These are phyloP conservation scores for Daldinia vernicosa DNA, from an alignment of 495 filamentous ascomycete species.

Conservation along the genomic window DNA sequence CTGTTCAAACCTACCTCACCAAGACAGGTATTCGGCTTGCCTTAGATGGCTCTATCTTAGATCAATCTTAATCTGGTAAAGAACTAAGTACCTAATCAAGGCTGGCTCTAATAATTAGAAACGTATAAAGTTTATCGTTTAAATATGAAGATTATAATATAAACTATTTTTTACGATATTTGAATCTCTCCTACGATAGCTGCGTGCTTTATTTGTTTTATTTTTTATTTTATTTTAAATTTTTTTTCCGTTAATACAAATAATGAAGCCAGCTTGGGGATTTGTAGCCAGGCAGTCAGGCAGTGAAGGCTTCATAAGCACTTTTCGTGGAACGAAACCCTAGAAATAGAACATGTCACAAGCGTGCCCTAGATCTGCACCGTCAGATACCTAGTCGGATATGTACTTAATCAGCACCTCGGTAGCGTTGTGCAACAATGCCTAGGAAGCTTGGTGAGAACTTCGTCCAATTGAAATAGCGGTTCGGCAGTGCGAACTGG, in stretches of 20 bases:
- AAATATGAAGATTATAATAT: too few species aligned
- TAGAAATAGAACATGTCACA: neutral
- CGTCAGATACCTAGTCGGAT: constrained; percentile 10
- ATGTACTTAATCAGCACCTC: constrained; percentile 23
- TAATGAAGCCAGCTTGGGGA: neutral
- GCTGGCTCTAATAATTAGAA: neutral
- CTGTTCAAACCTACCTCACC: neutral
- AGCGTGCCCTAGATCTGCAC: constrained; percentile 22
- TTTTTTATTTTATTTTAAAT: too few species aligned
- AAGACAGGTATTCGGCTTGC: neutral
- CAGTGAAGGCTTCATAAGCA: neutral
- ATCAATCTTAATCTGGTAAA: neutral
- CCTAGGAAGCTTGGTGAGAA: constrained; percentile 35
- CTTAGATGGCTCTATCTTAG: neutral
- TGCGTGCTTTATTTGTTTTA: too few species aligned
- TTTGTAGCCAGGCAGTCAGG: neutral
- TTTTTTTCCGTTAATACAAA: neutral
- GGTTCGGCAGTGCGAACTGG: constrained; percentile 23
- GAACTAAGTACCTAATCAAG: constrained; percentile 1
- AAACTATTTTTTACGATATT: too few species aligned
- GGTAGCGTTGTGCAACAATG: constrained; percentile 29
- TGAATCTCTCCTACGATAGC: too few species aligned
- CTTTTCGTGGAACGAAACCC: neutral
- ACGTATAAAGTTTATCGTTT: neutral
- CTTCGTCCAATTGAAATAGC: constrained; percentile 33